These are phyloP conservation scores for Termitomyces sp. DNA, from an alignment of 768 basidiomycete species.

Conservation along the genomic window DNA sequence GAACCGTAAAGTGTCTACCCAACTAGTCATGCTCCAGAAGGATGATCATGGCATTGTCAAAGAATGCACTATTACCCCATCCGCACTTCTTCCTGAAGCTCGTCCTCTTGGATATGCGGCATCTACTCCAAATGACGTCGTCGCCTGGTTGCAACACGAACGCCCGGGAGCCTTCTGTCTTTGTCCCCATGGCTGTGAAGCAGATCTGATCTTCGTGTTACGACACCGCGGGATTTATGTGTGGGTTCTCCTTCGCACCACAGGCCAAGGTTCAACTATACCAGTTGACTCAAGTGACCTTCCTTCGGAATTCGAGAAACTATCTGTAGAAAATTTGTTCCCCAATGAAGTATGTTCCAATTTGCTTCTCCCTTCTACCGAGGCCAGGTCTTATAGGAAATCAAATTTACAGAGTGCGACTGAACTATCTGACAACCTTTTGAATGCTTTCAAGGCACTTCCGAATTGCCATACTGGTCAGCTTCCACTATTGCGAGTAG, in stretches of 20 bases:
- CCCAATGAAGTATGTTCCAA: not conserved
- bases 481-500: not conserved
- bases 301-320: not conserved
- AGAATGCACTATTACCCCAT: not conserved
- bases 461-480: not conserved
- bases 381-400: too few species aligned
- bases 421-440: not conserved
- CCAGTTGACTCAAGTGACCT: not conserved
- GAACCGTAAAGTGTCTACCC: too few species aligned
- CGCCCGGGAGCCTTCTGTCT: not conserved
- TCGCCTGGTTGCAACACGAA: not conserved
- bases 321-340: not conserved
- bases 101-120: conserved; percentile 3
- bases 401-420: too few species aligned
- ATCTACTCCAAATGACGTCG: not conserved
- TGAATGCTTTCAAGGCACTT: conserved; percentile 1
- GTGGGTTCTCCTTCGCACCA: not conserved
- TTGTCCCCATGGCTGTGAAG: conserved; percentile 1
- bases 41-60: not conserved
- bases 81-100: not conserved
- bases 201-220: conserved; percentile 2
- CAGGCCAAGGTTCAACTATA: not conserved
- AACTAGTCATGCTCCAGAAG: not conserved
- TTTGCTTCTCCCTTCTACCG: not conserved
- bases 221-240: not conserved